phyloP scores from a whole-genome alignment of 2,329 filamentous ascomycete species.

The Sporothrix curviconia region DNA sequence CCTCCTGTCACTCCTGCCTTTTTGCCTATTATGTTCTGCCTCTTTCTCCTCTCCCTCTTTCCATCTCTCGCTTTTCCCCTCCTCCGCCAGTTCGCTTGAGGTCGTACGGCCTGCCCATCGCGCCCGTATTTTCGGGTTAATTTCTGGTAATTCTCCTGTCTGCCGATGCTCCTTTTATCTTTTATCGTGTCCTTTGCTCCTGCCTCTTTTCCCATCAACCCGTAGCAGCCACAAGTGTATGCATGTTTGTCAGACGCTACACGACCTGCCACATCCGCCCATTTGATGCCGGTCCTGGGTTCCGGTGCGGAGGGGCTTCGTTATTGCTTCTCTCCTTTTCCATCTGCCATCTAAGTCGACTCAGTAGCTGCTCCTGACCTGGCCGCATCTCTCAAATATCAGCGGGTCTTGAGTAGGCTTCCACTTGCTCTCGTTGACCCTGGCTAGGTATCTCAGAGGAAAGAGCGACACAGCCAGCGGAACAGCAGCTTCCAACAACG shows the following conservation, averaged over 20 bases:
- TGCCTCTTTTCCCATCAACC: not conserved
- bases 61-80: not conserved
- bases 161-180: too few relatives aligned
- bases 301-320: not conserved
- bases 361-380: not conserved
- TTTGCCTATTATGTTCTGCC: too few relatives aligned
- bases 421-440: slow-evolving; percentile 6
- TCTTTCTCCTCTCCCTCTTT: not conserved
- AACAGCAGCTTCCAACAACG: not conserved
- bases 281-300: not conserved
- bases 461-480: not conserved
- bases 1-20: not conserved
- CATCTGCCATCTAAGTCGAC: not conserved
- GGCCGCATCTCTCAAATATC: slow-evolving; percentile 3
- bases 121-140: not conserved
- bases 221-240: not conserved
- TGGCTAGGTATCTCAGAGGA: slow-evolving; percentile 9
- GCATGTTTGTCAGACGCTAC: slow-evolving; percentile 4
- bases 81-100: not conserved
- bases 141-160: not conserved
- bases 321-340: not conserved
- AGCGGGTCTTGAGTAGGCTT: not conserved
- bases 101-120: not conserved
- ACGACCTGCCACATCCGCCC: not conserved
- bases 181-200: not conserved